Evolutionary conservation across 2,329 filamentous ascomycete genomes (phyloP).

Genomic region (Epicoccum nigrum): DNA sequence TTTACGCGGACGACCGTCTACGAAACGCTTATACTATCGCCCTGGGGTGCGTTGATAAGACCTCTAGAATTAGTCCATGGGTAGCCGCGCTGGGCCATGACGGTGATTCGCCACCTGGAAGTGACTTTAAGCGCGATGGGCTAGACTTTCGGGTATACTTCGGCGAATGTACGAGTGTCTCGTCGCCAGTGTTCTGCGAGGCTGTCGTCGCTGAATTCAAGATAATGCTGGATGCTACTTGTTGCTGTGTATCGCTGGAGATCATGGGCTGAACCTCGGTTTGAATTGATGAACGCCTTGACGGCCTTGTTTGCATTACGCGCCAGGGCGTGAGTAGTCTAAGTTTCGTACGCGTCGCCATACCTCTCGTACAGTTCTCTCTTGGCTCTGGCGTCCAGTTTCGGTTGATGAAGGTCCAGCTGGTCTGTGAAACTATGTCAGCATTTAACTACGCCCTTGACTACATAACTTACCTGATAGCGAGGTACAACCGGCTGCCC

Average conservation of each 20-base stretch:
- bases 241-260: not conserved
- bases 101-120: conserved; percentile 19
- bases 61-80: conserved; percentile 14
- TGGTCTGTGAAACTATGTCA: conserved; percentile 54
- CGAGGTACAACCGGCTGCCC: conserved; percentile 73
- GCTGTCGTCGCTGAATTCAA: no score
- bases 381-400: conserved; percentile 69
- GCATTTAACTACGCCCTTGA: not conserved
- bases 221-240: not conserved
- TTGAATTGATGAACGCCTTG: conserved; percentile 38
- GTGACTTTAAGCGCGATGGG: conserved; percentile 13
- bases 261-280: no score
- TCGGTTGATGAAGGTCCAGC: conserved; percentile 67
- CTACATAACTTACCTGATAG: conserved; percentile 60
- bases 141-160: conserved; percentile 4
- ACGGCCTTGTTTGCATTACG: conserved; percentile 34
- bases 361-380: conserved; percentile 72
- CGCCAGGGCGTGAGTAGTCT: conserved; percentile 71
- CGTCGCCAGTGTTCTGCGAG: no score
- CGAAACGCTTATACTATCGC: conserved; percentile 13
- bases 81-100: conserved; percentile 16
- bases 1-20: conserved; percentile 13
- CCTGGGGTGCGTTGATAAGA: conserved; percentile 12
- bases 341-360: conserved; percentile 72
- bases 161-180: not conserved